phyloP scores from a whole-genome alignment of 176 grass and related monocot species.

The Juncus inflexus region DNA sequence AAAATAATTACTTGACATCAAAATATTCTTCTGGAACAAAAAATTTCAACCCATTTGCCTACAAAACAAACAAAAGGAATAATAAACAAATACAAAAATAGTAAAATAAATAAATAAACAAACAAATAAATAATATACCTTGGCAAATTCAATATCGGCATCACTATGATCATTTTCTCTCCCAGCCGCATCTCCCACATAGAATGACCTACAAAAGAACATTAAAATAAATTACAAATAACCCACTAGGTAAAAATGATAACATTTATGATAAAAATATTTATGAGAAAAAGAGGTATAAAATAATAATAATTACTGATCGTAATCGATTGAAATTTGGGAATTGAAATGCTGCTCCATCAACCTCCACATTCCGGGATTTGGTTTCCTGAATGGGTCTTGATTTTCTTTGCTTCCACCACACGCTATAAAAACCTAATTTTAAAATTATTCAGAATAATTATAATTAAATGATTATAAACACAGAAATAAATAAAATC shows the following conservation, averaged over 20 bases:
- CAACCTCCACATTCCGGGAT: slow-evolving; percentile 75
- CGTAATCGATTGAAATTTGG: slow-evolving; percentile 57
- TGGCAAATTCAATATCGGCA: slow-evolving; percentile 76
- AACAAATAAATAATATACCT: slow-evolving; percentile 44
- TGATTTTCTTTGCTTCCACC: slow-evolving; percentile 47
- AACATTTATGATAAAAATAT: too few relatives aligned
- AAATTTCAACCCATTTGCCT: slow-evolving; percentile 72
- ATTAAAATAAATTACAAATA: neutral
- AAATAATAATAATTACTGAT: slow-evolving; percentile 44
- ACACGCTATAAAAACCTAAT: slow-evolving; percentile 87
- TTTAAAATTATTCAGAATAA: neutral
- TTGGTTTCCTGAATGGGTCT: slow-evolving; percentile 79
- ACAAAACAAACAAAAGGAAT: slow-evolving; percentile 17
- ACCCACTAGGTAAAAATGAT: too few relatives aligned
- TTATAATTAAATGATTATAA: slow-evolving; percentile 27
- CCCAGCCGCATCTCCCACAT: slow-evolving; percentile 88
- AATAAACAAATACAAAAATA: slow-evolving; percentile 5
- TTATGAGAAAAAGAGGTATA: too few relatives aligned
- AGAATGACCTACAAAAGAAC: slow-evolving; percentile 75
- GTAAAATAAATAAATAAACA: neutral
- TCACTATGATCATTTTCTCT: slow-evolving; percentile 72
- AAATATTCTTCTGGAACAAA: slow-evolving; percentile 75
- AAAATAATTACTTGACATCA: slow-evolving; percentile 10
- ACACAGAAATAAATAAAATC: too few relatives aligned
- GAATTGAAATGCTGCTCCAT: slow-evolving; percentile 84